Conservation (phyloP, 1,284 basidiomycete species). For the Xerocomus nothofagi region DNA sequence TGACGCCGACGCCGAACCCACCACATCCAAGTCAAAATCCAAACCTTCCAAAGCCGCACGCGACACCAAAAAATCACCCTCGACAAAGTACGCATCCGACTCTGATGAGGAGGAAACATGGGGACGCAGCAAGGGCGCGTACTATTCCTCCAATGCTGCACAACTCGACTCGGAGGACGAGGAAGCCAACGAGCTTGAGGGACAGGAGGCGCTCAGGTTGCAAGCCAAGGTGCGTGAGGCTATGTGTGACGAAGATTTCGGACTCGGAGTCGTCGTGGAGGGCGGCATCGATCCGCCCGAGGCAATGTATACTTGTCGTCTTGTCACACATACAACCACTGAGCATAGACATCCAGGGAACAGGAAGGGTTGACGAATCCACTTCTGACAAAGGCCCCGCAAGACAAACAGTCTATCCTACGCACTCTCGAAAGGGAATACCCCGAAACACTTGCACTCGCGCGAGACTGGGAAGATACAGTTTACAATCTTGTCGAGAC, state of each 20-base stretch:
- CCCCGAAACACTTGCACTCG: constrained; percentile 77
- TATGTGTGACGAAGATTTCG: constrained; percentile 83
- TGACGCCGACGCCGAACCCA: constrained; percentile 29
- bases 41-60: constrained; percentile 33
- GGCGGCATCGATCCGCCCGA: constrained; percentile 32
- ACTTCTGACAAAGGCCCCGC: constrained; percentile 37
- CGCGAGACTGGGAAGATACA: constrained; percentile 75
- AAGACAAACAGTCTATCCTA: constrained; percentile 65
- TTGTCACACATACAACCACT: constrained; percentile 5
- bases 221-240: constrained; percentile 75
- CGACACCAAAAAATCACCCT: constrained; percentile 36
- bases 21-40: constrained; percentile 30
- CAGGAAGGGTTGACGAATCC: constrained; percentile 36
- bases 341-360: constrained; percentile 26
- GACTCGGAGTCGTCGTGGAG: constrained; percentile 67
- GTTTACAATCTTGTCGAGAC: constrained; percentile 54
- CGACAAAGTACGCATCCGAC: constrained; percentile 33
- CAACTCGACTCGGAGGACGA: constrained; percentile 83
- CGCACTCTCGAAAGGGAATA: constrained; percentile 77
- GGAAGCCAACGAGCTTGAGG: constrained; percentile 83
- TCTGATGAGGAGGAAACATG: constrained; percentile 72
- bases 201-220: constrained; percentile 81
- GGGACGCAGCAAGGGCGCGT: constrained; percentile 76
- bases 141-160: constrained; percentile 84
- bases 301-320: constrained; percentile 40